These are phyloP conservation scores for Diaporthe sp. DNA, from an alignment of 2,329 filamentous ascomycete genomes.

Conservation along the genomic window DNA sequence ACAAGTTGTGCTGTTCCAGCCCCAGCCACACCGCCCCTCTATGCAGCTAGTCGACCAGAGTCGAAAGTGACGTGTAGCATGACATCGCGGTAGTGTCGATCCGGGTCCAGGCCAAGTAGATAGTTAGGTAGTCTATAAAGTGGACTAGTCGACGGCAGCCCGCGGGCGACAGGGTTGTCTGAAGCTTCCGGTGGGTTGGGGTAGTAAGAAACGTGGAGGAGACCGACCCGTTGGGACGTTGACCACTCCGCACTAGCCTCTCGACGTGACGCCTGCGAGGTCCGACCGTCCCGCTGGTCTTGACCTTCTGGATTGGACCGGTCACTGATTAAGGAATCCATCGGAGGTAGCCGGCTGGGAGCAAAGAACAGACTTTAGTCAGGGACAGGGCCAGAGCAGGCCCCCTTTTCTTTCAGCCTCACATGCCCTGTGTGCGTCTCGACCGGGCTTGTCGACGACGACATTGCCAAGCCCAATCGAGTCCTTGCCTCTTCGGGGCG, in stretches of 20 bases:
- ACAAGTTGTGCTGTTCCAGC: background rate
- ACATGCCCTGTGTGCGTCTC: background rate
- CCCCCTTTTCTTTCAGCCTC: constrained; percentile 14
- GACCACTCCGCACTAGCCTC: constrained; percentile 6
- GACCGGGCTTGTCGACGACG: constrained; percentile 5
- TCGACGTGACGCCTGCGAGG: background rate
- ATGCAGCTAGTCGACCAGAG: background rate
- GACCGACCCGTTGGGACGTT: constrained; percentile 3
- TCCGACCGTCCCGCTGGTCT: background rate
- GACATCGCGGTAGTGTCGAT: constrained; percentile 8
- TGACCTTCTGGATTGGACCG: background rate
- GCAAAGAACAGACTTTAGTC: background rate
- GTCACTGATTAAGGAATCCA: background rate
- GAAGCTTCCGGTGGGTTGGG: constrained; percentile 29
- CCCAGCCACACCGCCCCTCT: background rate
- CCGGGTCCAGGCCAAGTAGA: background rate
- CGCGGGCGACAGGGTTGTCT: background rate
- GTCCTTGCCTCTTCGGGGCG: background rate
- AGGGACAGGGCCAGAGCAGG: constrained; percentile 4
- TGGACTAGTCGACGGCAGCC: constrained; percentile 8
- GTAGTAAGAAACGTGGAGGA: background rate
- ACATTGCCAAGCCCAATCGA: background rate
- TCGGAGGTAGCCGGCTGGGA: background rate
- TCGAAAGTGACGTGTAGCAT: constrained; percentile 24
- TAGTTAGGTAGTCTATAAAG: constrained; percentile 17